Base-by-base conservation (phyloP, 208 protist genomes). In the Leishmania guyanensis region DNA sequence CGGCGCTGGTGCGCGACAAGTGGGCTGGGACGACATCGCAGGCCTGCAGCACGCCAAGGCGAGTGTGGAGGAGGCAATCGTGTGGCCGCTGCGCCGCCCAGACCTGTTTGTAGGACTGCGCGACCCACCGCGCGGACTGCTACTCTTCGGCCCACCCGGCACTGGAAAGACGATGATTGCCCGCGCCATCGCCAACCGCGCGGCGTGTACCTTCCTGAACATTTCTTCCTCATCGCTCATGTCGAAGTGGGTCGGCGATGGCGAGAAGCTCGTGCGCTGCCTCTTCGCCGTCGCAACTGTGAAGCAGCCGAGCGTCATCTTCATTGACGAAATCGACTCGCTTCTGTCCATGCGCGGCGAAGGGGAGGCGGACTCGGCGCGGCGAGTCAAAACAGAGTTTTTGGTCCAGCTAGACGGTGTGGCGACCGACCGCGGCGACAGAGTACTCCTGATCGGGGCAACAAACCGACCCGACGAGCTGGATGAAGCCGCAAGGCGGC, bases 381-480 rank as follows among this genome's bases (percentile, higher is more conserved):
- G 99, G 48, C 89, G 99, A 54, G 94, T 99, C n/a, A 99, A 99
- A 89, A 99, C 99, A 39, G 99, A 99, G 89, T 99, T 99, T 77
- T 89, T 99, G 1, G 98, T 99, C 48, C 99, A 99, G 90, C 86
- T 97, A 22, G 94, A 98, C 78, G 96, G 94, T 48, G 96, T 95
- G 43, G 89, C 87, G 43, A 95, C 93, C 14, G 86, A 92, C 60
- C 80, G 86, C 56, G 86, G 87, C 5, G 94, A 97, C 71, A 89
- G 92, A 50, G 92, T 98, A 50, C 89, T 98, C 43, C 83, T 98
- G 9, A 96, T 98, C 60, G 96, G 93, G 48, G 95, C 96, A 10
- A 98, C 94, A 16, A 98, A 98, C 79, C 81, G 96, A 0, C 96
- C 96, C 0, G 93, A 97, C 46, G 93, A 97, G 75, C 86, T 98